phyloP scores from a whole-genome alignment of 1,139 yeast genomes.

The Hyphopichia fennica region DNA sequence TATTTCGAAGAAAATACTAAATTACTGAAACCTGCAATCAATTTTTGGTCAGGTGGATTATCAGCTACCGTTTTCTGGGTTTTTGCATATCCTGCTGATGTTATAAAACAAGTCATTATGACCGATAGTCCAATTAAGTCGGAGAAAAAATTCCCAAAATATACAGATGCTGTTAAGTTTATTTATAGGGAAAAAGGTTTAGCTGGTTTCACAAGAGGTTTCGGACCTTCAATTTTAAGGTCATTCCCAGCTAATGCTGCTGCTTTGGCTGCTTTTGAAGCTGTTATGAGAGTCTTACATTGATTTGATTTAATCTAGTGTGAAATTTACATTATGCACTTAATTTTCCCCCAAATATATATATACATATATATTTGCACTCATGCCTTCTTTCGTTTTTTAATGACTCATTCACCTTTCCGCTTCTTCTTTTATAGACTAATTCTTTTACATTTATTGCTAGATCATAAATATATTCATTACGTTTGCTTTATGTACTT shows the following conservation, averaged over 20 bases:
- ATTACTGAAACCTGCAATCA: conserved; percentile 65
- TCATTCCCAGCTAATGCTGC: conserved; percentile 93
- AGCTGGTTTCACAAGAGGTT: conserved; percentile 75
- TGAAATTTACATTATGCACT: too few relatives aligned
- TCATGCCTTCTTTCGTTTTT: too few relatives aligned
- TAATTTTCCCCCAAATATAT: too few relatives aligned
- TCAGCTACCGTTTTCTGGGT: conserved; percentile 88
- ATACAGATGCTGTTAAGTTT: conserved; percentile 70
- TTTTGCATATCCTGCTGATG: conserved; percentile 88
- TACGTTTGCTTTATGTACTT: neutral
- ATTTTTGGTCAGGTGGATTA: conserved; percentile 90
- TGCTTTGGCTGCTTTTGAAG: conserved; percentile 87
- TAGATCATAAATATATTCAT: neutral
- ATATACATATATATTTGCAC: neutral
- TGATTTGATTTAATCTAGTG: conserved; percentile 13
- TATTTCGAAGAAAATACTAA: conserved; percentile 65
- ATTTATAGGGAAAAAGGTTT: conserved; percentile 58
- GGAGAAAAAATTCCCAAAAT: conserved; percentile 65
- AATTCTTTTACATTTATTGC: neutral
- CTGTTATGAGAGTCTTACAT: conserved; percentile 65
- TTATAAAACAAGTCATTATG: conserved; percentile 83
- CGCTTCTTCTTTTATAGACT: neutral
- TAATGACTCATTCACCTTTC: too few relatives aligned
- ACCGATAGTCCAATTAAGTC: conserved; percentile 68
- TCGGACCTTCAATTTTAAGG: conserved; percentile 70